A percentile compares a stretch with the other conserved stretches of the same genome.
Evolutionary conservation across 345 rosid species (phyloP).

Genomic region (Arabidopsis suecica): DNA sequence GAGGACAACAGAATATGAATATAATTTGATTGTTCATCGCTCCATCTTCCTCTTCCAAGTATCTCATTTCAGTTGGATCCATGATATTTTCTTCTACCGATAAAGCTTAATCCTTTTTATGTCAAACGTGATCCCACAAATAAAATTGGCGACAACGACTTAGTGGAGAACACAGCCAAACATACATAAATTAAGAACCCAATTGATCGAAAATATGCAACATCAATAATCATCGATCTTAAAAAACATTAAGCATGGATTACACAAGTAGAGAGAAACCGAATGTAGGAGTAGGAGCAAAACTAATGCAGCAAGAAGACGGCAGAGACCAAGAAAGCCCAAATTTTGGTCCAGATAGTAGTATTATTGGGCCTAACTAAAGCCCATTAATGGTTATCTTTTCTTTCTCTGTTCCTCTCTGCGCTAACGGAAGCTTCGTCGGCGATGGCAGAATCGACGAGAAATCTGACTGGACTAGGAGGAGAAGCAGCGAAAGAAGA

Average conservation of each 20-base stretch:
- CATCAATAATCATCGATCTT: no score
- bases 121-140: no score
- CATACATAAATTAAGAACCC: no score
- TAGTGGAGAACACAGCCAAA: no score
- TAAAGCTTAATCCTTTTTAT: no score
- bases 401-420: neutral
- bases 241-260: no score
- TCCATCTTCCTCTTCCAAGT: conserved; percentile 79
- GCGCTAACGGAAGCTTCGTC: conserved; percentile 22
- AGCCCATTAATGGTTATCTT: conserved; percentile 5
- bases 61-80: conserved; percentile 85
- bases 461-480: conserved; percentile 42
- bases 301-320: neutral
- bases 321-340: conserved; percentile 11
- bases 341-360: neutral
- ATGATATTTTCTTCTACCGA: conserved; percentile 43
- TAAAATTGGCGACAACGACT: no score
- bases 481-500: conserved; percentile 32
- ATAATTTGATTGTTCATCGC: no score
- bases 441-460: conserved; percentile 44
- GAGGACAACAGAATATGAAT: no score
- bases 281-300: no score
- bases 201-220: no score
- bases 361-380: neutral
- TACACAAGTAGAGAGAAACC: no score